These are phyloP conservation scores for Neospora caninum DNA, from an alignment of 169 alveolate species.

Conservation along the genomic window DNA sequence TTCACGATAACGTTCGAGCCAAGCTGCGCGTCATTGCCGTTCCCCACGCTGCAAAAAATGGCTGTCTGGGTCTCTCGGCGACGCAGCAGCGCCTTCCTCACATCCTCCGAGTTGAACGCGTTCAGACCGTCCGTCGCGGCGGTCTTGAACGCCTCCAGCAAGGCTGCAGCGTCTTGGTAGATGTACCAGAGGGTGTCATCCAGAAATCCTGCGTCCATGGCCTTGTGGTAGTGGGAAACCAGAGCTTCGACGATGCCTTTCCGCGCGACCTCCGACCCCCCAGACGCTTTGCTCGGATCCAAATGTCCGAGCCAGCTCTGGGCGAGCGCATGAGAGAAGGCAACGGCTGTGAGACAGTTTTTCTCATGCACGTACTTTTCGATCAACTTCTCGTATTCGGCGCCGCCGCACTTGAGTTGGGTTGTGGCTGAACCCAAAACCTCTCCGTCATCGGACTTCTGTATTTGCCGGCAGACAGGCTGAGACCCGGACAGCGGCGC, in stretches of 20 bases:
- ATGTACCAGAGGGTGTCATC: background rate
- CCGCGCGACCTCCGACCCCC: background rate
- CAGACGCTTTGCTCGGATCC: background rate
- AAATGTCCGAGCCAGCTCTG: slow-evolving; percentile 56
- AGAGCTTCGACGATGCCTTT: background rate
- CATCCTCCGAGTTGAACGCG: slow-evolving; percentile 36
- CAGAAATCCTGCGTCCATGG: background rate
- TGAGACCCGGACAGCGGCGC: background rate
- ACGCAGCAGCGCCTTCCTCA: background rate
- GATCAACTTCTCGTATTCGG: slow-evolving; percentile 3
- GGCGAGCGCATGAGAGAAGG: background rate
- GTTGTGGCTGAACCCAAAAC: background rate
- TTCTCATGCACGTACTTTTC: background rate
- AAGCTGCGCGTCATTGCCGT: slow-evolving; percentile 21
- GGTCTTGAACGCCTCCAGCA: slow-evolving; percentile 22
- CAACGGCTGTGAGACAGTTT: slow-evolving; percentile 38
- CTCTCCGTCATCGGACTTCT: background rate
- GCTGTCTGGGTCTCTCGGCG: background rate
- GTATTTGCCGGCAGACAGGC: background rate
- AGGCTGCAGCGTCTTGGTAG: slow-evolving; percentile 16
- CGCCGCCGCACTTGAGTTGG: slow-evolving; percentile 51
- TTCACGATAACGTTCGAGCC: background rate
- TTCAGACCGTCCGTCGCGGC: slow-evolving; percentile 26
- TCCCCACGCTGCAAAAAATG: slow-evolving; percentile 30
- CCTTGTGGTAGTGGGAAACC: background rate